Base-by-base conservation (phyloP, 768 basidiomycete species). In the Chalciporus chontae region DNA sequence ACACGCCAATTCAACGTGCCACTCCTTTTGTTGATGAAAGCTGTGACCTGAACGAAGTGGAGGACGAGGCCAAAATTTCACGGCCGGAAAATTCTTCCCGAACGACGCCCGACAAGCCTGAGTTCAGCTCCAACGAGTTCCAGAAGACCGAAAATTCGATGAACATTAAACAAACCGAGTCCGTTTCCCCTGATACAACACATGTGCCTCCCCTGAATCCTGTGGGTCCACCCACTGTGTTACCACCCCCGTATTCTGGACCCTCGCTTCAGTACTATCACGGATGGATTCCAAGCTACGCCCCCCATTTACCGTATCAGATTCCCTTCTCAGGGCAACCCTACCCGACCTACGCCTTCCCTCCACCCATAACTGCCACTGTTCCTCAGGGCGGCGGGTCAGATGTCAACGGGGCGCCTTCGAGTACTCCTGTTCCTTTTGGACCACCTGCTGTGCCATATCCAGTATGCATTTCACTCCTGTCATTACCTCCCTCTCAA, bases 261-360 rank as follows among this genome's bases (percentile, higher is more conserved):
- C 69, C 75, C 9, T 60, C 71, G 21, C 62, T 72, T n/a, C 73
- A 72, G 19, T 82, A 75, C 55, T 77, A 75, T 59, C 70, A 72
- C 39, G 72, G 76, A 29, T 84, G 83, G 84, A 64, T 79, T 42
- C 75, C 76, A 34, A 70, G 75, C 10, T 82, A 76, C 59, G 61
- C 73, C n/a, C 74, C 73, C 24, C 76, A 72, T 18, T 69, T 77
- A 51, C 76, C 74, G 19, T 84, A 79, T 55, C 77, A 75, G 27
- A 59, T 81, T 51, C 76, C 79, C 24, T 81, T 76, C 51, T 67
- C 78, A 50, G 59, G 69, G 4, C 64, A 56, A 15, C 73, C 73
- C 24, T 81, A 75, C 54, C 61, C 75, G n/a, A 69, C 72, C 6
- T 79, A 76, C 65, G 62, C 75, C 14, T 54, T 75, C 18, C 63